Evolutionary conservation across 768 basidiomycete species (phyloP), one percentile per base, ranked within the genome.

Genomic region (Tricholoma furcatifolium): DNA sequence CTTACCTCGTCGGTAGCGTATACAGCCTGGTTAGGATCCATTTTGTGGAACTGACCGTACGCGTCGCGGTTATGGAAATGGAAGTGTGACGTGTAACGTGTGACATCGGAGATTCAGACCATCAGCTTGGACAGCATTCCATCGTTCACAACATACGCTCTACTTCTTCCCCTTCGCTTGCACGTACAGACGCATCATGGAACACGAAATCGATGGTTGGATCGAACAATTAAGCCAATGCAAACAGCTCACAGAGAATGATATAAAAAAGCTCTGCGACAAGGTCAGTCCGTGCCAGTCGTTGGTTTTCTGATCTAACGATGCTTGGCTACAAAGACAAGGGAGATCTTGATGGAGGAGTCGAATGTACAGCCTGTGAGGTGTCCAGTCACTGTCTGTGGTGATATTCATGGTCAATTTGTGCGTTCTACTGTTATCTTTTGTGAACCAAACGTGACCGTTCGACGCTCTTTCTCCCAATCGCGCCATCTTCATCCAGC

Each of bases 401-500:
- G 97, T 55, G 97, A 99, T 75, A 98, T 99, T 58, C 97, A 99
- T 69, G 97, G 97, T 43, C 97, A 99, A 85, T 99, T 99, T 74
- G 96, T 98, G 73, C 75, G 95, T 88, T 61, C 50, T 31, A 46
- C 59, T 60, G 53, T 67, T 64, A 55, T 56, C 55, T 51, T 53
- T 48, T 24, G 17, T 43, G 34, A 31, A 47, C 51, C 40, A 52
- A 40, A 41, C 51, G 43, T 61, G 51, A 62, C 56, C 45, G 41
- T 49, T 49, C 48, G 27, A 44, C 45, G 17, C 50, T 32, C 47
- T 55, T 47, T 41, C 24, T 20, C 39, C 27, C 43, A 51, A 44
- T 53, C 51, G 43, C 52, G 43, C 46, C 47, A 56, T 56, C 23
- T 51, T 63, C 43, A 48, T 62, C 63, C 76, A 99, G 96, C 97